phyloP scores from a whole-genome alignment of 2,329 filamentous ascomycete genomes.

The Aspergillus fischeri region DNA sequence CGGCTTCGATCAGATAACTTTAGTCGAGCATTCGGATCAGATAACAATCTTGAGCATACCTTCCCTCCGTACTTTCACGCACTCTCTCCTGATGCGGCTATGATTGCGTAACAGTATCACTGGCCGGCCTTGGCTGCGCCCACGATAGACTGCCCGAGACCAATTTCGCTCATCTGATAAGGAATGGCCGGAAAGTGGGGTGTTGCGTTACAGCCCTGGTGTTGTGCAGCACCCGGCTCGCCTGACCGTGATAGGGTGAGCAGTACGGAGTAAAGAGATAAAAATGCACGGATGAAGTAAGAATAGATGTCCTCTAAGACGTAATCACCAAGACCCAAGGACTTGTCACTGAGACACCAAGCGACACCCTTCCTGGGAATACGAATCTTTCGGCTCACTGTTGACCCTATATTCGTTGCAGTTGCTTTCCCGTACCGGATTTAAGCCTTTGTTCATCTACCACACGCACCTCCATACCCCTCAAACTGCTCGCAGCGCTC shows the following conservation, averaged over 20 bases:
- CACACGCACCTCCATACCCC: not conserved
- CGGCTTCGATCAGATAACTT: conserved; percentile 6
- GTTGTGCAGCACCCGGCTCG: too few species aligned
- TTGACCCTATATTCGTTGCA: not conserved
- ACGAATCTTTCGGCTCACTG: not conserved
- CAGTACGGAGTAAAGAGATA: not conserved
- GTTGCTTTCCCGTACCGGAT: not conserved
- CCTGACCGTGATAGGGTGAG: too few species aligned
- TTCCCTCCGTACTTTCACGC: not conserved
- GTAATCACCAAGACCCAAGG: too few species aligned
- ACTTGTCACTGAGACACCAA: not conserved
- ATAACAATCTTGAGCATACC: not conserved
- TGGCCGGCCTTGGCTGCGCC: not conserved
- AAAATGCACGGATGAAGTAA: not conserved
- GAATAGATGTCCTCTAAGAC: not conserved
- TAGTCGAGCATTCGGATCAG: conserved; percentile 5
- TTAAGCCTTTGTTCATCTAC: not conserved
- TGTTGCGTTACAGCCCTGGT: not conserved
- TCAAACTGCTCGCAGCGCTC: not conserved
- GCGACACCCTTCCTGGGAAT: too few species aligned
- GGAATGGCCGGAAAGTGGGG: not conserved
- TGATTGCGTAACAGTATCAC: not conserved
- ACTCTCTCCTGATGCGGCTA: not conserved
- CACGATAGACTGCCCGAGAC: too few species aligned
- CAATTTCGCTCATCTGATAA: not conserved